Evolutionary conservation across 2,329 filamentous ascomycete genomes (phyloP), one percentile per base, ranked within the genome.

Genomic region (Penicillium digitatum): DNA sequence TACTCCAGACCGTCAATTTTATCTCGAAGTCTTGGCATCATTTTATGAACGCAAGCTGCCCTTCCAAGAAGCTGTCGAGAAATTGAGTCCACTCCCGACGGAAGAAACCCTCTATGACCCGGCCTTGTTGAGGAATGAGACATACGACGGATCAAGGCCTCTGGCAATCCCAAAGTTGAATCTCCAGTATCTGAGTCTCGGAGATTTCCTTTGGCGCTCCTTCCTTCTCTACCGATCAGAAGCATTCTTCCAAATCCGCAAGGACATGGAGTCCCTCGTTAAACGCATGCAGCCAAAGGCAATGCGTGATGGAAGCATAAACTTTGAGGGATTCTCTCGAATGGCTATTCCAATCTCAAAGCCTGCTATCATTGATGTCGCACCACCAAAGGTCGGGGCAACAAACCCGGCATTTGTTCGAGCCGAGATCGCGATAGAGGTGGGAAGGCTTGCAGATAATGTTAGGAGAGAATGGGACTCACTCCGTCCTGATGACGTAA

Each of bases 141-240:
- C 80, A 8, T 97, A 96, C 66, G 87, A 96, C 70, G 92, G 92
- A 26, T 91, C 90, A 24, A 84, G 84, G 45, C 92, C 94, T 5
- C 79, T 99, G 55, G 90, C 94, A 3, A 85, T 99, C 40, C 94
- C 94, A 3, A 99, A 99, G 71, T 76, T 97, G 43, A 99, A 96
- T 65, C 78, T 99, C 27, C 94, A 99, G 69, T 99, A 99, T 72
- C 80, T 99, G 14, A 95, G 92, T 3, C 85, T 96, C 48, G 91
- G 91, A 3, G 94, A 99, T 72, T 99, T 99, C 65, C 76, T 99
- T n/a, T 99, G 92, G 91, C 84, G 95, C 59, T 91, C 93, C 0
- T 87, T 97, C 66, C 81, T 95, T 14, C 78, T 99, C 9, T 94
- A 96, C 70, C 86, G 93, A 38, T 89, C 87, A 55, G 94, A 99